Base-by-base conservation (phyloP, 805 yeast genomes). In the Myxozyma geophila region DNA sequence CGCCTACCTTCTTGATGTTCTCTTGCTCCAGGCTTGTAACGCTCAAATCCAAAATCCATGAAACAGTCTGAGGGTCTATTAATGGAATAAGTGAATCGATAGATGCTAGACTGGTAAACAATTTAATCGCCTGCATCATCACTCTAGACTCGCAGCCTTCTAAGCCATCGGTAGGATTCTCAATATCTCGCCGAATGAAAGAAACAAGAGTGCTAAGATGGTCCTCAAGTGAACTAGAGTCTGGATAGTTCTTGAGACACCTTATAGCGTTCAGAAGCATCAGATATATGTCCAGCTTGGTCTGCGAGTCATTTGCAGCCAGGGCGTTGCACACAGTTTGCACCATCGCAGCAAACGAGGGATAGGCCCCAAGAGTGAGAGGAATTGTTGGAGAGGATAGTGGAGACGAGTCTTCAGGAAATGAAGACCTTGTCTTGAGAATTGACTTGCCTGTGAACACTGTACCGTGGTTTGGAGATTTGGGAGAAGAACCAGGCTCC, bases 91-190 rank as follows among this genome's bases (percentile, higher is more conserved):
- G 33, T 10, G 36, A 5, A 10, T 55, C 58, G 10, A 50, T 12
- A 15, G 64, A 41, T 4, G 60, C 57, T 15, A 62, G 23, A 9
- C n/a, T 13, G 28, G 43, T 43, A 50, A 62, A 59, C 9, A 65
- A 36, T 39, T 53, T 65, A 39, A 65, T 35, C 8, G 67, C 67
- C 44, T 60, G 66, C 17, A 49, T 21, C 48, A 48, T 37, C 21
- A 64, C 57, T 23, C 67, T 44, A 7, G 67, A 64, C 37, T 62
- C 67, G 28, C 66, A 62, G 2, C 67, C 66, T 15, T 58, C 60
- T 6, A 62, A 10, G 12, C 36, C 41, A 50, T 61, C 66, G 9
- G 50, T 46, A 2, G 68, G 68, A 43, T 48, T 44, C 41, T 58
- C 64, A 4, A 65, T 47, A 35, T 65, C 68, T 36, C 67, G 63